These are phyloP conservation scores for Kodamaea kakaduensis DNA, from an alignment of 805 yeast species.

Conservation along the genomic window DNA sequence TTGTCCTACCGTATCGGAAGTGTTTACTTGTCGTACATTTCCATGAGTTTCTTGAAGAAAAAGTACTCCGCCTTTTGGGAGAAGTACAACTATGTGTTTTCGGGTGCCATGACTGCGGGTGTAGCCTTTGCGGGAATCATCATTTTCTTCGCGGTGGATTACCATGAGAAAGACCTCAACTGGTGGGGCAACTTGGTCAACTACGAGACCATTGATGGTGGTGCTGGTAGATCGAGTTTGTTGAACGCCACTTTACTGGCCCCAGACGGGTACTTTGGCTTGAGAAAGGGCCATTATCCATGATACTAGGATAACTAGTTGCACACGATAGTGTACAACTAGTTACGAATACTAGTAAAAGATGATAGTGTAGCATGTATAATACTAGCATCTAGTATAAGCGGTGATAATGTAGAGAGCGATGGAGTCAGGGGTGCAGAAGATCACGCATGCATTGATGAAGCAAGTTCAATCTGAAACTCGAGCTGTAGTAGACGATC, in stretches of 20 bases:
- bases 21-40: slow-evolving; percentile 22
- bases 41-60: slow-evolving; percentile 28
- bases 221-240: slow-evolving; percentile 1
- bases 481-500: no score
- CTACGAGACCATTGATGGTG: slow-evolving; percentile 34
- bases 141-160: slow-evolving; percentile 36
- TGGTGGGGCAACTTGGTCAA: slow-evolving; percentile 33
- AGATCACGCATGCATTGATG: no score
- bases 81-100: slow-evolving; percentile 32
- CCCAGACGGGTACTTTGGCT: slow-evolving; percentile 37
- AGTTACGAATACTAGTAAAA: no score
- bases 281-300: slow-evolving; percentile 26
- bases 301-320: slow-evolving; percentile 8
- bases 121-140: slow-evolving; percentile 32
- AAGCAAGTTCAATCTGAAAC: no score
- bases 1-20: slow-evolving; percentile 29
- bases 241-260: slow-evolving; percentile 18
- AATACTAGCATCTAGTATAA: no score
- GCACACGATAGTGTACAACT: no score
- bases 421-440: no score
- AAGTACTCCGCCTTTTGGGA: slow-evolving; percentile 30
- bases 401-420: no score
- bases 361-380: no score
- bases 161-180: slow-evolving; percentile 22
- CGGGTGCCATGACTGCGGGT: slow-evolving; percentile 32